phyloP scores from a whole-genome alignment of 495 filamentous ascomycete genomes.

The Penicillium lividum region DNA sequence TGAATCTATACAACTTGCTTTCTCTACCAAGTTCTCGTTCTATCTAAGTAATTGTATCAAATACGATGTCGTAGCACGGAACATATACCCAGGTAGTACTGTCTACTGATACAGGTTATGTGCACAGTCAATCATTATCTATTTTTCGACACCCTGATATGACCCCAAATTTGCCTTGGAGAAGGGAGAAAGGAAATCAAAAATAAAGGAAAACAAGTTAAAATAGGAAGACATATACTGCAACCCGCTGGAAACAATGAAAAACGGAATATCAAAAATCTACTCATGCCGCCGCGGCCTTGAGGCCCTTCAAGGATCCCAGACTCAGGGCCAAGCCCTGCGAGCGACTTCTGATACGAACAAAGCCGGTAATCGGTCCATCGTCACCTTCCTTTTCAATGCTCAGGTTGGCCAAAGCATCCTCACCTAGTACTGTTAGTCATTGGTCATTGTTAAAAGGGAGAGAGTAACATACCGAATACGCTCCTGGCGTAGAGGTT shows the following conservation, averaged over 20 bases:
- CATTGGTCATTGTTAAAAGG: neutral
- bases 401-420: slow-evolving; percentile 95
- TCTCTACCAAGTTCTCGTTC: neutral
- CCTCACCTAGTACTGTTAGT: slow-evolving; percentile 74
- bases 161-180: slow-evolving; percentile 10
- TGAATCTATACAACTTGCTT: neutral
- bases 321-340: slow-evolving; percentile 94
- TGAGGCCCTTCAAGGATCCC: slow-evolving; percentile 92
- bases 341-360: slow-evolving; percentile 95
- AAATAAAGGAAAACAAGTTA: slow-evolving; percentile 21
- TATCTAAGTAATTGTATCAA: neutral
- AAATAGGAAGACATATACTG: slow-evolving; percentile 28
- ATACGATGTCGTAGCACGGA: neutral
- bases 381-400: slow-evolving; percentile 97
- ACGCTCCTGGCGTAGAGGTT: slow-evolving; percentile 97
- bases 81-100: neutral
- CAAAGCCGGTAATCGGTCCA: slow-evolving; percentile 96
- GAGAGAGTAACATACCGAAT: slow-evolving; percentile 72
- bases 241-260: slow-evolving; percentile 28
- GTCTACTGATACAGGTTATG: slow-evolving; percentile 1
- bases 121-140: slow-evolving; percentile 12
- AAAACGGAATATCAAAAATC: slow-evolving; percentile 22
- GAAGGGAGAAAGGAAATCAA: slow-evolving; percentile 29
- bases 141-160: slow-evolving; percentile 12
- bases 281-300: slow-evolving; percentile 53